Percentiles rank a stretch among this genome's conserved stretches.
phyloP scores from a whole-genome alignment of 208 protist species.

The Jaenimonas drosophilae region DNA sequence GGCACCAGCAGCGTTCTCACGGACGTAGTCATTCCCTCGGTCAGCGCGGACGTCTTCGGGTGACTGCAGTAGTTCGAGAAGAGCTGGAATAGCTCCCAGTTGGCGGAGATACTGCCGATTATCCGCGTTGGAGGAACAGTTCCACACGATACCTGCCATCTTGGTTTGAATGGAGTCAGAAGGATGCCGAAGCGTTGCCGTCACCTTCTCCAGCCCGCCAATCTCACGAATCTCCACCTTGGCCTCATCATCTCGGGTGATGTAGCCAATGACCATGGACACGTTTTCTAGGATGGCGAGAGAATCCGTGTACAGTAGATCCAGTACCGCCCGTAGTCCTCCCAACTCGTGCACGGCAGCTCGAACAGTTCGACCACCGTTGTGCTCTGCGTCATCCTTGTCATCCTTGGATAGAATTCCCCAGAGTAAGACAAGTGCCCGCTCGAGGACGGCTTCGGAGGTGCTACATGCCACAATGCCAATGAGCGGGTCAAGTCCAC shows the following conservation, averaged over 20 bases:
- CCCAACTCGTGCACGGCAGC: constrained; percentile 55
- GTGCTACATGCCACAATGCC: constrained; percentile 78
- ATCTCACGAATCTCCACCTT: constrained; percentile 84
- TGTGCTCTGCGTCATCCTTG: constrained; percentile 29
- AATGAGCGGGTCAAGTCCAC: constrained; percentile 76
- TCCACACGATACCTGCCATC: constrained; percentile 90
- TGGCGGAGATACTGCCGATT: constrained; percentile 83
- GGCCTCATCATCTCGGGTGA: constrained; percentile 86
- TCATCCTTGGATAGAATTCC: constrained; percentile 65
- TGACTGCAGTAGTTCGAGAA: constrained; percentile 63
- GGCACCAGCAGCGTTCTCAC: constrained; percentile 87
- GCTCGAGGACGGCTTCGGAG: constrained; percentile 81
- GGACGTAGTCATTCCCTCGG: constrained; percentile 64
- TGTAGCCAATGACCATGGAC: constrained; percentile 90
- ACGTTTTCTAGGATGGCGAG: constrained; percentile 88
- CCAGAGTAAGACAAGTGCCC: constrained; percentile 86
- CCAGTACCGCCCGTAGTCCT: constrained; percentile 77
- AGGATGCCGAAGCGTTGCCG: constrained; percentile 80
- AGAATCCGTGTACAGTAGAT: constrained; percentile 87
- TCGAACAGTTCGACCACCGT: constrained; percentile 32
- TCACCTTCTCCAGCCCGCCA: constrained; percentile 86
- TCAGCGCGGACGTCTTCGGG: constrained; percentile 7
- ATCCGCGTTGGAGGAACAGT: constrained; percentile 87
- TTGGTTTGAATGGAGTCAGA: constrained; percentile 89
- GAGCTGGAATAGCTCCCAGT: constrained; percentile 73